Base-by-base conservation (phyloP, 441 rosid species). In the Arabidopsis hybrid region DNA sequence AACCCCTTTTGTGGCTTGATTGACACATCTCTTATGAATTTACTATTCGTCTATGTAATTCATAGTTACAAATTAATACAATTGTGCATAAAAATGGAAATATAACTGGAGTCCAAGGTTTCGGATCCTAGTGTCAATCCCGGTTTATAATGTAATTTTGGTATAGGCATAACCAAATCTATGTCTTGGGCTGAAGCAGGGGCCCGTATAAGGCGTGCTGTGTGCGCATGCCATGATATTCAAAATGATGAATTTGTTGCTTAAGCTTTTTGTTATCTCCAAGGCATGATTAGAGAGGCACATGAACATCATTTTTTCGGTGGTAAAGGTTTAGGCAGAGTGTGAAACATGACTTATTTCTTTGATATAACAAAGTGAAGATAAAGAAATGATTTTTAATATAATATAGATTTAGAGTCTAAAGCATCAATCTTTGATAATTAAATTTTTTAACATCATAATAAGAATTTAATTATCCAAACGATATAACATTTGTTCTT, bases 201-300 rank as follows among this genome's bases (percentile, higher is more conserved):
- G 67, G 50, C 77, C 64, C 71, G 34, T 45, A 55, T 66, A 1
- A 32, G 46, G 65, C 71, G 71, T 73, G 71, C 6, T 7, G 7
- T 65, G 56, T 58, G 71, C 71, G 73, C 72, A 73, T 47, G 71
- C 77, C 65, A 65, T 47, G 26, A 47, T 47, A 38, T 36, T 31
- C 55, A 8, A 49, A 56, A 40, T 40, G 61, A 74, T 74, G 39
- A 34, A 59, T 66, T 40, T 65, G 66, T 47, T 49, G 53, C 64
- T 29, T 29, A 73, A 49, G 72, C 57, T 42, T 71, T 71, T 71
- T 34, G 47, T 18, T 72, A 8, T 42, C 26, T 26, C 52, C 38
- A 34, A 47, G 11, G 34, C 69, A 34, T 34, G 45, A 65, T 47
- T 65, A 11, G 56, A 18, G 55, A 21, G 26, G 26, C 26, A 21